Conservation (phyloP, 1,139 yeast species). For the Scheffersomyces lignicola region DNA sequence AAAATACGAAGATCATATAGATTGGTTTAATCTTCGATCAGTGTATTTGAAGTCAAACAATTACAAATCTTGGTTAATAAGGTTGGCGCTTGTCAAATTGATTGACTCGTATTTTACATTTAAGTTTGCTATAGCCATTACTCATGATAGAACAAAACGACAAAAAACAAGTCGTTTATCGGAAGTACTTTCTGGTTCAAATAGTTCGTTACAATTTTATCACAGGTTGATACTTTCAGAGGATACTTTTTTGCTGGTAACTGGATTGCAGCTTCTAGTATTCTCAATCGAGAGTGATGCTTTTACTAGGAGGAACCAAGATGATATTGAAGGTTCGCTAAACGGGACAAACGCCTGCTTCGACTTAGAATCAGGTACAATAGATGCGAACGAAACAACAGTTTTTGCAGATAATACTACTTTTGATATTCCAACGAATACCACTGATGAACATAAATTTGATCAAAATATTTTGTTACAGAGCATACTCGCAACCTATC, state of each 20-base stretch:
- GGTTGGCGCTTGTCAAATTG: constrained; percentile 29
- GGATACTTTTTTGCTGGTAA: background rate
- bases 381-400: background rate
- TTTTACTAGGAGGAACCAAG: background rate
- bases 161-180: constrained; percentile 21
- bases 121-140: constrained; percentile 11
- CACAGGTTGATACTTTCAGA: constrained; percentile 16
- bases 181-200: constrained; percentile 18
- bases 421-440: constrained; percentile 3
- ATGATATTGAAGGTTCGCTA: too few species aligned
- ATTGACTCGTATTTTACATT: constrained; percentile 26
- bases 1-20: constrained; percentile 9
- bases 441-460: constrained; percentile 2
- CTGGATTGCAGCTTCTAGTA: constrained; percentile 30
- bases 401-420: background rate
- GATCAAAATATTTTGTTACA: constrained; percentile 15
- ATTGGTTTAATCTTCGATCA: constrained; percentile 32
- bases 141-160: constrained; percentile 13
- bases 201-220: constrained; percentile 20
- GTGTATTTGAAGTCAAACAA: constrained; percentile 22
- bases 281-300: constrained; percentile 20
- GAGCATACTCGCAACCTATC: constrained; percentile 22
- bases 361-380: too few species aligned
- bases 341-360: too few species aligned
- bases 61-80: constrained; percentile 33